Base-by-base conservation (phyloP, 179 eudicot genomes). In the Silene coronaria region DNA sequence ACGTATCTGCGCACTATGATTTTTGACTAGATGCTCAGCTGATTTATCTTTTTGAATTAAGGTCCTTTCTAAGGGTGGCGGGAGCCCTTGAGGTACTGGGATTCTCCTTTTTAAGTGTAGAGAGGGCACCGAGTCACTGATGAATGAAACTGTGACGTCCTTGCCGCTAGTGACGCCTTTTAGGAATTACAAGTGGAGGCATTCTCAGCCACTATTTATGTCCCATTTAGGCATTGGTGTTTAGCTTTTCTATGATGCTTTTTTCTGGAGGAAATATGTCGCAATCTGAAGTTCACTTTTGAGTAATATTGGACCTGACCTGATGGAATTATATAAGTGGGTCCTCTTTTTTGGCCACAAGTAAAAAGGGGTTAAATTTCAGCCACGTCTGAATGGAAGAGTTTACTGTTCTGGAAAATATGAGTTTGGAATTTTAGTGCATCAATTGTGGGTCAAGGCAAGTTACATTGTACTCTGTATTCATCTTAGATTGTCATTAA, bases 21-120 rank as follows among this genome's bases (percentile, higher is more conserved):
- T 53, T 70, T 60, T 59, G 30, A 76, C 53, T 72, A 19, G 82
- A 71, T 76, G 76, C 72, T 57, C 59, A 38, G 77, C 66, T 65
- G 19, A 71, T 34, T 71, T 55, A 51, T 72, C 65, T 72, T 75
- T n/a, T 13, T 14, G 11, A 53, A 32, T 26, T 12, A 48, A 57
- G 60, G 42, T 64, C 38, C 53, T n/a, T 48, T 74, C 13, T 59
- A 26, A 63, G 62, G 48, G 46, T 45, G 63, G 66, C 53, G 36
- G 53, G 32, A 21, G 67, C 21, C 14, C 58, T 53, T 14, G 6
- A 53, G 58, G 21, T 2, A 53, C 10, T 53, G 64, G 58, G 58
- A n/a, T 53, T 45, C 42, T 64, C 42, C 66, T 3, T 28, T 74
- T 14, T 60, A 19, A 63, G 62, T 30, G 58, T 46, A 70, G 70